Evolutionary conservation across 2,329 filamentous ascomycete genomes (phyloP).

Genomic region (Rhinocladiella mackenziei): DNA sequence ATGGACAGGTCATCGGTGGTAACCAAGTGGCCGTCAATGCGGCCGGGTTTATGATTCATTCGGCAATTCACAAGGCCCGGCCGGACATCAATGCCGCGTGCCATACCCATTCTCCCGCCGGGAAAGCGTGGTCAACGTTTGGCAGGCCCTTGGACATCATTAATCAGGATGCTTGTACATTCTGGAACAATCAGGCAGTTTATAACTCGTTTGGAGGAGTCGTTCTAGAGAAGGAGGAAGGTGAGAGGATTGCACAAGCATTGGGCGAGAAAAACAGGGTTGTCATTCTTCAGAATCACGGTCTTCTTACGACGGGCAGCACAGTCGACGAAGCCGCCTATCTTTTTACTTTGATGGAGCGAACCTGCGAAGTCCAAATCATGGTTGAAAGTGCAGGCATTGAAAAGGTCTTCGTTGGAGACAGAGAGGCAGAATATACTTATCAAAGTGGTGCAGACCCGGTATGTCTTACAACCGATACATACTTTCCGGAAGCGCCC

Average conservation of each 20-base stretch:
- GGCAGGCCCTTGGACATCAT: conserved; percentile 44
- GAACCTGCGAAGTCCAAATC: conserved; percentile 52
- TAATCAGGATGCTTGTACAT: conserved; percentile 41
- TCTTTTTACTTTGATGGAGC: conserved; percentile 53
- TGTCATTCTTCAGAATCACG: conserved; percentile 51
- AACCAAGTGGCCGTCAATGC: conserved; percentile 47
- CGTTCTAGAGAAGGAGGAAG: conserved; percentile 52
- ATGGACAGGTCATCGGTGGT: conserved; percentile 61
- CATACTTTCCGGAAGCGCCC: neutral
- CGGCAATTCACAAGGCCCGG: conserved; percentile 52
- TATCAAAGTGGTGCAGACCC: neutral
- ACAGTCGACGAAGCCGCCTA: conserved; percentile 50
- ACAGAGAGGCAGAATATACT: neutral
- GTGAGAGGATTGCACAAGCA: conserved; percentile 48
- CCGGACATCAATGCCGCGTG: conserved; percentile 54
- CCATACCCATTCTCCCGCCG: conserved; percentile 54
- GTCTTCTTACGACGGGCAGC: neutral
- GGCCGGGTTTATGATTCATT: conserved; percentile 51
- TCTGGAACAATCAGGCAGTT: conserved; percentile 49
- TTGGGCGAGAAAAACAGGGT: conserved; percentile 51
- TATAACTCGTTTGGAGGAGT: conserved; percentile 53
- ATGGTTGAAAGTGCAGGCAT: conserved; percentile 48
- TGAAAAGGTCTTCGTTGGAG: neutral
- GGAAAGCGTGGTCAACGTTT: conserved; percentile 42
- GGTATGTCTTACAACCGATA: neutral